Evolutionary conservation across 768 basidiomycete genomes (phyloP).

Genomic region (Lentinus tigrinus): DNA sequence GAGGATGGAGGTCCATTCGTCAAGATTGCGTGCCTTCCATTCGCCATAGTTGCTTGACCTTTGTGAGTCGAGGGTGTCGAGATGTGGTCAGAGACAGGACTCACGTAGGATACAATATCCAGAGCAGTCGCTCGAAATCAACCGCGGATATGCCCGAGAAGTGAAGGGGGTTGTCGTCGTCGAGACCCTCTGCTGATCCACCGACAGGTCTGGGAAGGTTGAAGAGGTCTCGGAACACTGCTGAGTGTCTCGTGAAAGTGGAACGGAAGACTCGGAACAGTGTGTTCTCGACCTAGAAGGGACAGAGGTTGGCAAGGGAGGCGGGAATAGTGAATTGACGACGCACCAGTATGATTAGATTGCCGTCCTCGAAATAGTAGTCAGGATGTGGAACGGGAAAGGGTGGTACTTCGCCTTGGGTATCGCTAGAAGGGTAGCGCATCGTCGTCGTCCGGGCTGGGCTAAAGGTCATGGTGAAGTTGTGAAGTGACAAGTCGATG

Average conservation of each 20-base stretch:
- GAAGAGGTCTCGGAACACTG: constrained; percentile 24
- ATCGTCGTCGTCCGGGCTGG: neutral
- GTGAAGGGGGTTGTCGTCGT: constrained; percentile 29
- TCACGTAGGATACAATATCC: constrained; percentile 65
- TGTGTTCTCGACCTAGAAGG: constrained; percentile 51
- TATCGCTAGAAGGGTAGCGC: neutral
- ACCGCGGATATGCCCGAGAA: constrained; percentile 43
- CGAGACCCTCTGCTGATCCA: constrained; percentile 19
- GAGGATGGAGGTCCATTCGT: constrained; percentile 44
- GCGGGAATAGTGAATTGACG: neutral
- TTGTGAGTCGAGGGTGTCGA: constrained; percentile 2
- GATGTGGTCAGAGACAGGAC: neutral
- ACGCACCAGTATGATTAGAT: constrained; percentile 52
- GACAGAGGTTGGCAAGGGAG: neutral
- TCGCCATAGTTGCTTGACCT: constrained; percentile 48
- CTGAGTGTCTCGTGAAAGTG: constrained; percentile 63
- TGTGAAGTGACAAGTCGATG: neutral
- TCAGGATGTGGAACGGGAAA: constrained; percentile 22
- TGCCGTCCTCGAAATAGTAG: constrained; percentile 55
- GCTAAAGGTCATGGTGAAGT: neutral
- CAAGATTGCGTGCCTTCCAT: constrained; percentile 42
- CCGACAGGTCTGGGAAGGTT: constrained; percentile 21
- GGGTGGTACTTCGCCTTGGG: constrained; percentile 12
- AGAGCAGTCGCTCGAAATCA: constrained; percentile 56
- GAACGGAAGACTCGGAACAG: constrained; percentile 59